A percentile compares a stretch with the other conserved stretches of the same genome.
Evolutionary conservation across 176 grass and related monocot genomes (phyloP).

Genomic region (Oryza australiensis): DNA sequence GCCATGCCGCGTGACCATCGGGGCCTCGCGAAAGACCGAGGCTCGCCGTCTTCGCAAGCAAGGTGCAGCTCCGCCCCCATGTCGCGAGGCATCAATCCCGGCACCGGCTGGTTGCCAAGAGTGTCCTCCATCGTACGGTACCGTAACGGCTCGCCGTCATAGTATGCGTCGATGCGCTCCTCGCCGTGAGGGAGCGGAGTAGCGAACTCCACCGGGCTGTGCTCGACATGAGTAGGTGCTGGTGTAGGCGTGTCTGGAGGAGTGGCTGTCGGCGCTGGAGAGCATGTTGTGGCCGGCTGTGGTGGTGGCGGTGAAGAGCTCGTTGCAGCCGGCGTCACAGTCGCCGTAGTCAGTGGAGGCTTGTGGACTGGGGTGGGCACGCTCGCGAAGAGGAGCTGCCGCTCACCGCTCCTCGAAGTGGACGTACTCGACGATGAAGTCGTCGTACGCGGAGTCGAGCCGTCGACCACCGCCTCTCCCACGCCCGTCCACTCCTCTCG

Average conservation of each 20-base stretch:
- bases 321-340: too few relatives aligned
- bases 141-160: not conserved
- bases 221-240: not conserved
- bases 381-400: not conserved
- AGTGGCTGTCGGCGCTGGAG: too few relatives aligned
- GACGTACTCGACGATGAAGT: not conserved
- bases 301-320: too few relatives aligned
- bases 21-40: not conserved
- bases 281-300: too few relatives aligned
- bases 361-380: not conserved
- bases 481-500: not conserved
- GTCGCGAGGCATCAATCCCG: not conserved
- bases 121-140: not conserved
- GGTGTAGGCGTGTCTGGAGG: not conserved
- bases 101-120: not conserved
- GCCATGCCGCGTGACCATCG: not conserved
- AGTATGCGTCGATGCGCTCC: not conserved
- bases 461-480: not conserved
- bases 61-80: not conserved
- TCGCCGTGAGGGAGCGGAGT: not conserved
- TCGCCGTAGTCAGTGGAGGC: not conserved
- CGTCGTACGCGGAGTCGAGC: too few relatives aligned
- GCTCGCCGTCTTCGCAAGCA: not conserved
- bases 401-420: too few relatives aligned
- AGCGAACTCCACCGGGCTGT: not conserved